Percentiles rank a stretch among this genome's conserved stretches.
Evolutionary conservation across 306 rosid genomes (phyloP).

Genomic region (Trifolium pratense): DNA sequence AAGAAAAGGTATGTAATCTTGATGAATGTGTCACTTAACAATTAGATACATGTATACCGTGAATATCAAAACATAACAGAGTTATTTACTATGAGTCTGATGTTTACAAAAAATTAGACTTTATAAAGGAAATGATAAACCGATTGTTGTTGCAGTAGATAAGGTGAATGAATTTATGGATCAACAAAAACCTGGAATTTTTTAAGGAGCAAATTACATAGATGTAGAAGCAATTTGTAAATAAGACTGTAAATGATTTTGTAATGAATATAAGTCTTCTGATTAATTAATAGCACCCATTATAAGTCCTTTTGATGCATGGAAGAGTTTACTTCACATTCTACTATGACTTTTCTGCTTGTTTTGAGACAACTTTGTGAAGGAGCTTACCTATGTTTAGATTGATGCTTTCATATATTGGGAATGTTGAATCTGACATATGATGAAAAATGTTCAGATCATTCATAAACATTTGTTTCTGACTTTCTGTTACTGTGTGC

Average conservation of each 20-base stretch:
- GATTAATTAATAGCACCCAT: not conserved
- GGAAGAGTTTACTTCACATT: not conserved
- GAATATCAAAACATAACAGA: not conserved
- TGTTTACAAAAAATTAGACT: not conserved
- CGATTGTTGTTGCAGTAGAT: not conserved
- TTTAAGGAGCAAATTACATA: not conserved
- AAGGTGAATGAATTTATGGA: not conserved
- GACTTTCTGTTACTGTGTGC: not conserved
- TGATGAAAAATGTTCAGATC: not conserved
- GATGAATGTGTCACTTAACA: not conserved
- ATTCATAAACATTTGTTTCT: not conserved
- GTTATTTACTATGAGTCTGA: too few species aligned
- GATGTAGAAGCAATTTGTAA: not conserved
- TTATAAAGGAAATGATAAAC: not conserved
- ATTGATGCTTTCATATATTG: constrained; percentile 13
- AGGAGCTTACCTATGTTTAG: constrained; percentile 18
- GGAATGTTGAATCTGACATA: not conserved
- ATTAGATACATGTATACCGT: not conserved
- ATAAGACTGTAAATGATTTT: not conserved
- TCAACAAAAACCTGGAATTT: not conserved
- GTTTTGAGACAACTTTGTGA: constrained; percentile 1
- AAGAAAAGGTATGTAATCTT: not conserved
- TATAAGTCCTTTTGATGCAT: not conserved
- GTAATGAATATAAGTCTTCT: not conserved
- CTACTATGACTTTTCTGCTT: not conserved